These are phyloP conservation scores for Phytophthora tentaculata DNA, from an alignment of 352 stramenopile species.

Conservation along the genomic window DNA sequence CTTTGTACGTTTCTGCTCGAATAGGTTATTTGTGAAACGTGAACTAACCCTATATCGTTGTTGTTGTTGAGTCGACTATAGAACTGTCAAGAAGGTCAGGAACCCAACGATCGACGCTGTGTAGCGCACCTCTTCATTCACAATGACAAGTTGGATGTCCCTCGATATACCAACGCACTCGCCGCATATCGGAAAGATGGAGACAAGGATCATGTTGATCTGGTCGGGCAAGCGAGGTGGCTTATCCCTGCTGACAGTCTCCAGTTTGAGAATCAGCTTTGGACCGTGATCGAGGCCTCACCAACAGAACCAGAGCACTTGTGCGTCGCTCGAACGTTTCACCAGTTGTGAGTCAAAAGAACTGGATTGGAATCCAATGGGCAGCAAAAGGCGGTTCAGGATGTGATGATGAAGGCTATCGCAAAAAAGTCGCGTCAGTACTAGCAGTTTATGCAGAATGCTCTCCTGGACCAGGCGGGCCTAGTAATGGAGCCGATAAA, in stretches of 20 bases:
- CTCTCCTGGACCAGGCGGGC: not conserved
- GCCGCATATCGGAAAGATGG: not conserved
- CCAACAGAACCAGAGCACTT: not conserved
- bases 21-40: not conserved
- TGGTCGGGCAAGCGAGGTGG: not conserved
- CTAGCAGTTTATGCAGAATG: not conserved
- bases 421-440: not conserved
- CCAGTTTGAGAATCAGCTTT: not conserved
- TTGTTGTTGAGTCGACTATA: not conserved
- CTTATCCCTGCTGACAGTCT: not conserved
- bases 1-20: not conserved
- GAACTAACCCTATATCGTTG: not conserved
- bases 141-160: not conserved
- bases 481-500: too few species aligned
- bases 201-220: not conserved
- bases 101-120: not conserved
- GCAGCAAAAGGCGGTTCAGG: not conserved
- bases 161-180: not conserved
- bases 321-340: not conserved
- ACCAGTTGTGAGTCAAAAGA: not conserved
- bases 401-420: not conserved
- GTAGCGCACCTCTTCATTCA: not conserved
- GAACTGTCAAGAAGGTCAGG: not conserved
- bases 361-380: not conserved
- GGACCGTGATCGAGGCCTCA: not conserved